Evolutionary conservation across 306 rosid genomes (phyloP).

Genomic region (Bauhinia variegata): DNA sequence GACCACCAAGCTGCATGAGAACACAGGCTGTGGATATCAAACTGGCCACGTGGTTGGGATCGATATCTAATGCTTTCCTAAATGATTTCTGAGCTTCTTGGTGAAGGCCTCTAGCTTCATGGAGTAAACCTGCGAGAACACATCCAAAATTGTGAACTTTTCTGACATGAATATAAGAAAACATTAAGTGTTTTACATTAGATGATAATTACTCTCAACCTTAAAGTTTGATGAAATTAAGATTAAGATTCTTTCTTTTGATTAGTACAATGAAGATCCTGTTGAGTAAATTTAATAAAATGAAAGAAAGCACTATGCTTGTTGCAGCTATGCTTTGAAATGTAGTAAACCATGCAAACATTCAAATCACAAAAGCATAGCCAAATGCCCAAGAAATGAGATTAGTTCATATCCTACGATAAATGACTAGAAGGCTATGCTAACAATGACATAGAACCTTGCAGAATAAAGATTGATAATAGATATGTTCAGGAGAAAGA

Average conservation of each 20-base stretch:
- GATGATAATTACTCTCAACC: background rate
- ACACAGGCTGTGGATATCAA: conserved; percentile 80
- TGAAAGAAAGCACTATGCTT: background rate
- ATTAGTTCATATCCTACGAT: conserved; percentile 1
- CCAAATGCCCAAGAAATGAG: conserved; percentile 5
- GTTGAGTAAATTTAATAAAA: too few species aligned
- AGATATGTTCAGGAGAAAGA: background rate
- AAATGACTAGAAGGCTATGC: background rate
- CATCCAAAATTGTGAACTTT: too few species aligned
- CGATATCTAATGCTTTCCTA: conserved; percentile 73
- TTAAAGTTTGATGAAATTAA: background rate
- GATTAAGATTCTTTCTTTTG: background rate
- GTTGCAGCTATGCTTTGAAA: background rate
- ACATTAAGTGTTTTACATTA: too few species aligned
- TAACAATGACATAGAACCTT: background rate
- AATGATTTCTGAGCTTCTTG: conserved; percentile 75
- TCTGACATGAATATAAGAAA: background rate
- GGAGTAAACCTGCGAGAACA: conserved; percentile 59
- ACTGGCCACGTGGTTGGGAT: conserved; percentile 75
- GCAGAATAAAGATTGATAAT: background rate
- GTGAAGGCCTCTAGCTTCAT: conserved; percentile 71
- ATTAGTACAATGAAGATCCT: background rate
- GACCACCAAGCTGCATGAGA: conserved; percentile 70
- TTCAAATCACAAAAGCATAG: background rate
- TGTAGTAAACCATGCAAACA: background rate